Evolutionary conservation across 805 yeast species (phyloP).

Genomic region (Candida anglica): DNA sequence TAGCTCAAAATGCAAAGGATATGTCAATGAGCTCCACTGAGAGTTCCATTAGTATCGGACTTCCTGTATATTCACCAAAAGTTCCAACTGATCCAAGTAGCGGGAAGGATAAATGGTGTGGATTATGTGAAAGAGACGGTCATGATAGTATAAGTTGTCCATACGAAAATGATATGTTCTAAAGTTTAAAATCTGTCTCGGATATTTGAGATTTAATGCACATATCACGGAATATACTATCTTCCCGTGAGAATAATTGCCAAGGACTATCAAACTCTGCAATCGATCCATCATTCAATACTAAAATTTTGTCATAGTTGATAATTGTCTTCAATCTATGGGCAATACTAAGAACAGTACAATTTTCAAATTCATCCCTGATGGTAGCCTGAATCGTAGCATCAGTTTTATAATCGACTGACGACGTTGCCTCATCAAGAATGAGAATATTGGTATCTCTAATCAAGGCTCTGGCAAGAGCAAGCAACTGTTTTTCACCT

Average conservation of each 20-base stretch:
- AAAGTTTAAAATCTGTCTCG: constrained; percentile 16
- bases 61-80: constrained; percentile 50
- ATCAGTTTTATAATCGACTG: constrained; percentile 17
- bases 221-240: constrained; percentile 24
- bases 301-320: constrained; percentile 10
- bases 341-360: constrained; percentile 16
- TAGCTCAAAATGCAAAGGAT: neutral
- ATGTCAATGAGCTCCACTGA: constrained; percentile 1
- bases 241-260: constrained; percentile 17
- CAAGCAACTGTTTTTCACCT: constrained; percentile 14
- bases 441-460: constrained; percentile 11
- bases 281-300: constrained; percentile 22
- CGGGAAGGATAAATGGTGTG: constrained; percentile 85
- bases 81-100: constrained; percentile 57
- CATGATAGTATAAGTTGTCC: constrained; percentile 89
- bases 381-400: constrained; percentile 11
- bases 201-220: constrained; percentile 22
- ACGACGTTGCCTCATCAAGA: constrained; percentile 16
- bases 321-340: constrained; percentile 14
- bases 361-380: constrained; percentile 9
- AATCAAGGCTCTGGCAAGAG: constrained; percentile 15
- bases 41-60: constrained; percentile 21
- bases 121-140: constrained; percentile 86
- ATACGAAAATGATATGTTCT: constrained; percentile 60
- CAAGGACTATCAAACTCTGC: constrained; percentile 24